A percentile compares a stretch with the other conserved stretches of the same genome.
phyloP scores from a whole-genome alignment of 257 asterid species.

The Craterostigma plantagineum region DNA sequence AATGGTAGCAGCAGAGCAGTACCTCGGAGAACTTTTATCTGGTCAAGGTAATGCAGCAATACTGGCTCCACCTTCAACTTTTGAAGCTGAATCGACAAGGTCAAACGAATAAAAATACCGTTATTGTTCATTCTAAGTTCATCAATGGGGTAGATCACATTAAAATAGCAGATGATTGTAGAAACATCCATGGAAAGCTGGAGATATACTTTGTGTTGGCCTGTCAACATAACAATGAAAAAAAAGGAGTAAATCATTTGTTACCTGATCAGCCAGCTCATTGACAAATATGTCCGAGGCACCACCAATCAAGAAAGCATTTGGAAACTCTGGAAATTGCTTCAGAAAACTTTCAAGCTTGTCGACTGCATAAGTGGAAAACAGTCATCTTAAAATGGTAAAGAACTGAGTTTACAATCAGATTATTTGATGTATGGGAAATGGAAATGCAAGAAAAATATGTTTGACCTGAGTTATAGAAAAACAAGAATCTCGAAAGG shows the following conservation, averaged over 20 bases:
- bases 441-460: background rate
- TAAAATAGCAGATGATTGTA: too few species aligned
- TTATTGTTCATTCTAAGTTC: too few species aligned
- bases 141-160: too few species aligned
- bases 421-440: too few species aligned
- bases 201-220: too few species aligned
- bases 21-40: conserved; percentile 63
- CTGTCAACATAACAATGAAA: too few species aligned
- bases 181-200: too few species aligned
- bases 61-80: conserved; percentile 95
- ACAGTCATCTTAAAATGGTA: background rate
- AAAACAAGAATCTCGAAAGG: conserved; percentile 60
- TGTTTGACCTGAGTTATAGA: conserved; percentile 55
- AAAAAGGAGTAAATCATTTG: conserved; percentile 1
- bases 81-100: conserved; percentile 39
- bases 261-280: conserved; percentile 89
- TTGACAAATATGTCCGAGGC: conserved; percentile 63
- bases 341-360: conserved; percentile 55
- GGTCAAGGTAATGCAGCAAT: conserved; percentile 81
- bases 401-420: too few species aligned
- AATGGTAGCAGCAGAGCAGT: too few species aligned
- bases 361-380: conserved; percentile 26
- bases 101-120: too few species aligned
- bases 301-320: conserved; percentile 75
- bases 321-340: conserved; percentile 75